Conservation (phyloP, 2,329 filamentous ascomycete species). For the Cladosporium sp. region DNA sequence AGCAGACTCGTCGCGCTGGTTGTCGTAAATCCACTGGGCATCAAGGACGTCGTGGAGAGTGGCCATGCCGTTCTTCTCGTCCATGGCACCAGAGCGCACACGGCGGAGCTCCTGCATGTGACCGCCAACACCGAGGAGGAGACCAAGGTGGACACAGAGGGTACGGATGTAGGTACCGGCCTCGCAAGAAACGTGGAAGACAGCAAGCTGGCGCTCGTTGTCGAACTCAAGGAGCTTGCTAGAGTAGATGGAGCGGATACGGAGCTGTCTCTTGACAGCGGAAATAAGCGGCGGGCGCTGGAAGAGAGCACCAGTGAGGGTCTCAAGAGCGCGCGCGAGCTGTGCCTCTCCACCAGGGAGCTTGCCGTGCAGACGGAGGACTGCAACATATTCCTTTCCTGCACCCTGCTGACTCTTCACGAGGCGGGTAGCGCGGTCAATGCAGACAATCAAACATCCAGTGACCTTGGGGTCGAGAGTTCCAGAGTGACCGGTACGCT, state of each 20-base stretch:
- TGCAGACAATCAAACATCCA: slow-evolving; percentile 89
- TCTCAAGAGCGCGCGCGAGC: slow-evolving; percentile 91
- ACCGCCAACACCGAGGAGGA: slow-evolving; percentile 77
- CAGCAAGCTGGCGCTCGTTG: slow-evolving; percentile 93
- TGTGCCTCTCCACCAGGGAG: slow-evolving; percentile 90
- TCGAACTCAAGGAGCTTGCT: slow-evolving; percentile 95
- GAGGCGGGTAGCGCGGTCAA: slow-evolving; percentile 93
- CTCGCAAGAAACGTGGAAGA: slow-evolving; percentile 99
- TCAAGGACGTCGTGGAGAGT: slow-evolving; percentile 95
- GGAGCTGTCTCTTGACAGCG: slow-evolving; percentile 96
- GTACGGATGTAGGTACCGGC: slow-evolving; percentile 98
- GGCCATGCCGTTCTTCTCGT: slow-evolving; percentile 83
- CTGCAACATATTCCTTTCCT: slow-evolving; percentile 97
- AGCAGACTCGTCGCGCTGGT: slow-evolving; percentile 90
- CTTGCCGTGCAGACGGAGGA: slow-evolving; percentile 93
- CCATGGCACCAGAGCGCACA: slow-evolving; percentile 93
- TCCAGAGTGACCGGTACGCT: slow-evolving; percentile 98
- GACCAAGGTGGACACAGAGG: slow-evolving; percentile 88
- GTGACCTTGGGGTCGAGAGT: slow-evolving; percentile 98
- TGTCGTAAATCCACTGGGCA: slow-evolving; percentile 94
- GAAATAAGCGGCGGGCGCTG: slow-evolving; percentile 96
- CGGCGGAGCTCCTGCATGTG: slow-evolving; percentile 98
- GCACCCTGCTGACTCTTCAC: slow-evolving; percentile 99
- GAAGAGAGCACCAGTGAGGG: slow-evolving; percentile 93
- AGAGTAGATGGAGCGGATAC: slow-evolving; percentile 97